Percentiles rank a stretch among this genome's conserved stretches.
These are phyloP conservation scores for Cochlearia excelsa DNA, from an alignment of 345 rosid species.

Conservation along the genomic window DNA sequence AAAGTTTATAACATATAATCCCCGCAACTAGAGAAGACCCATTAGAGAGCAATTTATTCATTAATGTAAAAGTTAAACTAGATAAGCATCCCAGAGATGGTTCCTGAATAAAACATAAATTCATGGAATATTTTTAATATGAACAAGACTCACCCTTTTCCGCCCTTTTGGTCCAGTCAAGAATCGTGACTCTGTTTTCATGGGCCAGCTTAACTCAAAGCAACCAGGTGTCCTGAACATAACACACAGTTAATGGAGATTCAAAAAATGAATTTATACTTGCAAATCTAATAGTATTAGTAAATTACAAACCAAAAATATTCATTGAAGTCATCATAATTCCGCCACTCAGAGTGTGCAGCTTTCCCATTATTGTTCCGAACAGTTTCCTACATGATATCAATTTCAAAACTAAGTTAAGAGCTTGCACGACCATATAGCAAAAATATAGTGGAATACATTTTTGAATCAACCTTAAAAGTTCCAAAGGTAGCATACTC, in stretches of 20 bases:
- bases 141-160: conserved; percentile 65
- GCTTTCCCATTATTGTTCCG: conserved; percentile 86
- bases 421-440: conserved; percentile 15
- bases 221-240: conserved; percentile 81
- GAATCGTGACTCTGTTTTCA: conserved; percentile 55
- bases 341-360: conserved; percentile 96
- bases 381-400: conserved; percentile 57
- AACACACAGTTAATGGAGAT: conserved; percentile 28
- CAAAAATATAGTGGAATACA: conserved; percentile 20
- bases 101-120: conserved; percentile 6
- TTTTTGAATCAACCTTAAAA: conserved; percentile 5
- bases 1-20: too few relatives aligned
- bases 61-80: background rate
- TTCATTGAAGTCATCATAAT: conserved; percentile 98
- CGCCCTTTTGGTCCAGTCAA: conserved; percentile 51
- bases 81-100: conserved; percentile 13
- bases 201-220: conserved; percentile 86
- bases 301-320: conserved; percentile 75
- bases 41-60: background rate
- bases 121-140: conserved; percentile 18
- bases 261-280: conserved; percentile 5
- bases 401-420: conserved; percentile 24
- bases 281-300: conserved; percentile 19
- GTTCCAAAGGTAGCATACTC: conserved; percentile 30
- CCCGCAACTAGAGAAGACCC: conserved; percentile 19